A percentile compares a stretch with the other conserved stretches of the same genome.
These are phyloP conservation scores for Hymenoscyphus scutula DNA, from an alignment of 2,329 filamentous ascomycete species.

Conservation along the genomic window DNA sequence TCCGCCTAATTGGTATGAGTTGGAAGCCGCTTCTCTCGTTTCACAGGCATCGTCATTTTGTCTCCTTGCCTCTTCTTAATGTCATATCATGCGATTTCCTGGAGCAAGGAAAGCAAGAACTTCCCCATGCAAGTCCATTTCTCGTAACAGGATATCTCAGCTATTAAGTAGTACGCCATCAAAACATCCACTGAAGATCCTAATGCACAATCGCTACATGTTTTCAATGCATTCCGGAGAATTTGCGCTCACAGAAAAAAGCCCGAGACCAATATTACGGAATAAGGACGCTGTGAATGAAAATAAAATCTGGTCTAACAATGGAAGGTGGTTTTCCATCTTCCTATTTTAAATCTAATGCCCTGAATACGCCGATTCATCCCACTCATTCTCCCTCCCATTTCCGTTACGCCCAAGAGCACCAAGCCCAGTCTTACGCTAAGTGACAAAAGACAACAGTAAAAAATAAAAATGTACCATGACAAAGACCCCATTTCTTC, in stretches of 20 bases:
- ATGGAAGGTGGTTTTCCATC: not conserved
- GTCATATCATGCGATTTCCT: too few species aligned
- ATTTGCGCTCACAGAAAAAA: not conserved
- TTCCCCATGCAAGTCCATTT: not conserved
- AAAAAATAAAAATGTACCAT: not conserved
- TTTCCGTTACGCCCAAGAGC: not conserved
- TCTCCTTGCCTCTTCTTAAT: too few species aligned
- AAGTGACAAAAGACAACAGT: not conserved
- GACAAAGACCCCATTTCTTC: not conserved
- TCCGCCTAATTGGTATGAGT: too few species aligned
- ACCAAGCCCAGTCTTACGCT: not conserved
- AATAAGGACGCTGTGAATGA: not conserved
- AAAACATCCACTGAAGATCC: not conserved
- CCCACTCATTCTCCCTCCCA: not conserved
- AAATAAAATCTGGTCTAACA: not conserved
- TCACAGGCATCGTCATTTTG: too few species aligned
- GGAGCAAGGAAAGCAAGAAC: too few species aligned
- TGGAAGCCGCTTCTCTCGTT: too few species aligned
- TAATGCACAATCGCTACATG: not conserved
- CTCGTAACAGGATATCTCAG: not conserved
- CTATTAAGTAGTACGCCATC: not conserved
- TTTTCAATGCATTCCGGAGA: not conserved
- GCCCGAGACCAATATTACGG: not conserved
- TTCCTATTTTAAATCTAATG: not conserved
- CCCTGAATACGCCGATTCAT: not conserved